Evolutionary conservation across 345 rosid genomes (phyloP).

Genomic region (Stellera chamaejasme): DNA sequence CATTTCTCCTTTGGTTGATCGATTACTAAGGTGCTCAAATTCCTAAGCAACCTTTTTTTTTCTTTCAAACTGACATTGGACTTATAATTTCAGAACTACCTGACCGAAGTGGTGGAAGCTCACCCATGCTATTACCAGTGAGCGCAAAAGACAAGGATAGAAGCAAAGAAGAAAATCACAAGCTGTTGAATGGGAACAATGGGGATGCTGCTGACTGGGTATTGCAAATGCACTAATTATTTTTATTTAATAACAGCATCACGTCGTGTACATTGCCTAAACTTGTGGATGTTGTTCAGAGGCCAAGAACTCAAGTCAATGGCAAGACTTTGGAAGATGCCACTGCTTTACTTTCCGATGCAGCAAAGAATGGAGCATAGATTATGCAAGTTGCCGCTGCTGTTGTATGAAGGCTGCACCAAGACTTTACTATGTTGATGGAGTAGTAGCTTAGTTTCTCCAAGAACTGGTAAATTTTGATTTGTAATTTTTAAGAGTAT

Average conservation of each 20-base stretch:
- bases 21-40: too few relatives aligned
- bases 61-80: slow-evolving; percentile 9
- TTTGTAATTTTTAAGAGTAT: slow-evolving; percentile 19
- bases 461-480: slow-evolving; percentile 12
- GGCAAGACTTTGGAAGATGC: slow-evolving; percentile 74
- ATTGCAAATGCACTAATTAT: slow-evolving; percentile 8
- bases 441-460: slow-evolving; percentile 9
- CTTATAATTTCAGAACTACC: slow-evolving; percentile 56
- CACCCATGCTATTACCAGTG: slow-evolving; percentile 56
- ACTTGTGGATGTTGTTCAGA: slow-evolving; percentile 26
- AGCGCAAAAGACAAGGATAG: slow-evolving; percentile 58
- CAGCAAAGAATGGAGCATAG: slow-evolving; percentile 68
- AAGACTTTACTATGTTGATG: neutral
- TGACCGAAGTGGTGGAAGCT: slow-evolving; percentile 47
- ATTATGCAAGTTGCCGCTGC: slow-evolving; percentile 14
- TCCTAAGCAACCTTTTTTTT: neutral
- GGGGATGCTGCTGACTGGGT: slow-evolving; percentile 93
- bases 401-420: slow-evolving; percentile 4
- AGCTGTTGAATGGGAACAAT: slow-evolving; percentile 84
- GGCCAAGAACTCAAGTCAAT: slow-evolving; percentile 72
- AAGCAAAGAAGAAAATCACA: slow-evolving; percentile 87
- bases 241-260: neutral
- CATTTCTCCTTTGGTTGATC: too few relatives aligned
- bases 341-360: slow-evolving; percentile 50
- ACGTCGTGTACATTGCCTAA: neutral